Base-by-base conservation (phyloP, 2,329 filamentous ascomycete species). In the Fusarium continuum region DNA sequence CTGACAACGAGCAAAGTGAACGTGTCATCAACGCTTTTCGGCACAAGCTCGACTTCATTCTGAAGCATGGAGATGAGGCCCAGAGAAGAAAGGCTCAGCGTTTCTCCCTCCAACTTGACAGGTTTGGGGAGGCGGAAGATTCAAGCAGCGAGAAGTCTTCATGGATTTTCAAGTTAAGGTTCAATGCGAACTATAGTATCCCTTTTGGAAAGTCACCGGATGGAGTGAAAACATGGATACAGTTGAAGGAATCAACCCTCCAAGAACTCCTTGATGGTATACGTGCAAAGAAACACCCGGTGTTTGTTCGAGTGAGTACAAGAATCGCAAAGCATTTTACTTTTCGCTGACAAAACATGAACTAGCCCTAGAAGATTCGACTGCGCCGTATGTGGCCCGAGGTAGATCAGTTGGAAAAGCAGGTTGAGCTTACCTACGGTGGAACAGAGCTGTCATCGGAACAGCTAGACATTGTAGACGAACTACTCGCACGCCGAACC, bases 351-450 rank as follows among this genome's bases (percentile, higher is more conserved):
- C 16, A 14, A 8, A 20, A 19, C 29, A n/a, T n/a, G 10, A 14
- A 19, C 13, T 5, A 72, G 69, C 57, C 62, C 22, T 70, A 48
- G 65, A 73, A 70, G 44, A 57, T 71, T 60, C 56, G 55, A 41
- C 28, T 70, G 19, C 69, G 63, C 23, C 49, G 53, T 13, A 50
- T 60, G 51, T 71, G 69, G 69, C 38, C 54, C 5, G 26, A 55
- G 14, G 13, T 70, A 14, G 41, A 56, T 3, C 47, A 61, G 14
- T 25, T 70, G 2, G 55, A 59, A 8, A 38, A 57, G 5, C n/a
- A 63, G 8, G 20, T 50, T 5, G 41, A 56, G 8, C 19, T 17
- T 2, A 41, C 29, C 1, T 13, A 13, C 8, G 47, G 60, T n/a
- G 55, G 56, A 39, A 32, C 53, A 4, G 50, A 60, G 6, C 39